phyloP scores from a whole-genome alignment of 176 grass and related monocot species.

The Oryza nivara region DNA sequence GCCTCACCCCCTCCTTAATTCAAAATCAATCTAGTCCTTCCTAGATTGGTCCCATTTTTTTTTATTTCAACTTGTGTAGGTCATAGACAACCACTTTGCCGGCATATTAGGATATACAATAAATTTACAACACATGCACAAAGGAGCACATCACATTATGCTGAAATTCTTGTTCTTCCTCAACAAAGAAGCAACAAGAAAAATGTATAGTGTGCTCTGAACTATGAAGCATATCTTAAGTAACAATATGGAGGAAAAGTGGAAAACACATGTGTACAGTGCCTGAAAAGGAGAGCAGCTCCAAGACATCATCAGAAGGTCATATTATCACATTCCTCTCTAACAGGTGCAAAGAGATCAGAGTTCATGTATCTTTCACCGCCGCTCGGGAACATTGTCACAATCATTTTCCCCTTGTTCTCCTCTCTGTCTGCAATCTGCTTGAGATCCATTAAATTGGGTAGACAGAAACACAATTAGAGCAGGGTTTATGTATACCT shows the following conservation, averaged over 20 bases:
- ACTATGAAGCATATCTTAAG: too few species aligned
- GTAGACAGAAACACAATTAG: neutral
- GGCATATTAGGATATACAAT: too few species aligned
- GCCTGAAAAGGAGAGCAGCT: neutral
- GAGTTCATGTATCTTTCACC: constrained; percentile 72
- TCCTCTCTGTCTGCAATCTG: constrained; percentile 33
- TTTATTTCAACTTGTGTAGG: too few species aligned
- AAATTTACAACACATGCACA: too few species aligned
- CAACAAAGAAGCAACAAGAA: too few species aligned
- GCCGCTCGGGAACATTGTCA: constrained; percentile 68
- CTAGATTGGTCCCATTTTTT: too few species aligned
- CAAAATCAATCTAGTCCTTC: too few species aligned
- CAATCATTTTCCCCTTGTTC: constrained; percentile 75
- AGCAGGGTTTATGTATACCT: neutral
- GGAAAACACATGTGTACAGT: neutral
- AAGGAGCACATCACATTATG: too few species aligned
- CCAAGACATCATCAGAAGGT: constrained; percentile 55
- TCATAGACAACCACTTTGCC: too few species aligned
- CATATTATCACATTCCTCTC: constrained; percentile 72
- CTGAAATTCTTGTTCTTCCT: too few species aligned
- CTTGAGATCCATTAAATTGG: neutral
- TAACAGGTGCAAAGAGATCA: constrained; percentile 58
- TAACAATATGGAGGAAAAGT: neutral
- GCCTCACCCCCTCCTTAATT: too few species aligned
- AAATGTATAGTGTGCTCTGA: too few species aligned